phyloP scores from a whole-genome alignment of 1,284 basidiomycete genomes.

The Sanghuangporus baumii region DNA sequence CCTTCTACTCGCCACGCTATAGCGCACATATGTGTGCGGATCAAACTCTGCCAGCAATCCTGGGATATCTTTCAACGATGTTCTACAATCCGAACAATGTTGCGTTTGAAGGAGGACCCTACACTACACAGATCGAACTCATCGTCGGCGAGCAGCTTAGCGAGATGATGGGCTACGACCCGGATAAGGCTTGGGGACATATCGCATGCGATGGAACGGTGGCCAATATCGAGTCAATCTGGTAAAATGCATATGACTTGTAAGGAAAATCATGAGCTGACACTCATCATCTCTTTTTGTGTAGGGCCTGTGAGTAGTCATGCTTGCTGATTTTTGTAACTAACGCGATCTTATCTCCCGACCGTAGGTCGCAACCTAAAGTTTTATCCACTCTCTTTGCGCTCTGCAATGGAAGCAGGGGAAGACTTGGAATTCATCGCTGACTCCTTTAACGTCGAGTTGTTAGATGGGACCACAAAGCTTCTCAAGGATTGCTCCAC shows the following conservation, averaged over 20 bases:
- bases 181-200: conserved; percentile 35
- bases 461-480: conserved; percentile 23
- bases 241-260: conserved; percentile 26
- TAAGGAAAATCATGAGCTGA: background rate
- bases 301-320: background rate
- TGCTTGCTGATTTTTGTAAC: background rate
- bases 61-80: conserved; percentile 34
- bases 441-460: conserved; percentile 26
- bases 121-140: conserved; percentile 36
- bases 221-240: conserved; percentile 44
- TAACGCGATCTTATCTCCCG: background rate
- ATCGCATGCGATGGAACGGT: conserved; percentile 40
- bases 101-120: conserved; percentile 35
- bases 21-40: conserved; percentile 37
- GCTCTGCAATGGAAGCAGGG: conserved; percentile 26
- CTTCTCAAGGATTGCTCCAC: conserved; percentile 24
- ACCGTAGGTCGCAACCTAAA: conserved; percentile 33
- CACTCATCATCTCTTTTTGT: background rate
- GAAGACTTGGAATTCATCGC: conserved; percentile 27
- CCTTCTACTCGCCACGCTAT: conserved; percentile 40
- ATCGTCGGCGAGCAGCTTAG: conserved; percentile 38
- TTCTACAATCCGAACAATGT: conserved; percentile 42
- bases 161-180: conserved; percentile 36
- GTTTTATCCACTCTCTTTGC: conserved; percentile 34
- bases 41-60: conserved; percentile 32